Evolutionary conservation across 345 rosid genomes (phyloP).

Genomic region (Linum usitatissimum): DNA sequence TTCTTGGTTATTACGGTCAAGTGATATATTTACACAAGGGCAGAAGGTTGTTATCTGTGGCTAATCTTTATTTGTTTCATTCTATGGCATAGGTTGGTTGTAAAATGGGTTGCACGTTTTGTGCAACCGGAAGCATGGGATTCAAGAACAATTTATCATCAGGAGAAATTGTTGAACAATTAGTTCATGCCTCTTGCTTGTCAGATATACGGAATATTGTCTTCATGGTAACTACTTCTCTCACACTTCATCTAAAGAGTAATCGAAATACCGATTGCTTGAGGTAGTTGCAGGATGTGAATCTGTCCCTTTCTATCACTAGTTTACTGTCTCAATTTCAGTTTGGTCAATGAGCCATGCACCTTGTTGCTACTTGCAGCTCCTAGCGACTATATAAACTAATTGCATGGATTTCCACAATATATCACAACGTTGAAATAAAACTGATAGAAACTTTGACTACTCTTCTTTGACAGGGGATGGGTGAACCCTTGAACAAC

Average conservation of each 20-base stretch:
- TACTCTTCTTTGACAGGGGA: conserved; percentile 52
- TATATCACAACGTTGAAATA: too few relatives aligned
- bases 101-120: conserved; percentile 97
- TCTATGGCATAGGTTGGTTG: conserved; percentile 68
- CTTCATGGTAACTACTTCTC: conserved; percentile 55
- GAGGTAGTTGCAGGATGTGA: too few relatives aligned
- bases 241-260: too few relatives aligned
- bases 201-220: conserved; percentile 76
- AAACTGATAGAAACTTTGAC: neutral
- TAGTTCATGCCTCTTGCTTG: conserved; percentile 74
- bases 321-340: too few relatives aligned
- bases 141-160: conserved; percentile 73
- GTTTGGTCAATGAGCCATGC: too few relatives aligned
- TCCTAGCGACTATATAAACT: too few relatives aligned
- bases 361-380: too few relatives aligned
- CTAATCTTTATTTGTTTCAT: neutral
- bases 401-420: too few relatives aligned
- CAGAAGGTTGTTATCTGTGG: neutral
- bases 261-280: too few relatives aligned
- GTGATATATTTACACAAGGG: too few relatives aligned
- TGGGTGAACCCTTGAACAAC: conserved; percentile 98
- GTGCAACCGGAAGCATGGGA: conserved; percentile 98
- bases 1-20: too few relatives aligned
- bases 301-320: too few relatives aligned
- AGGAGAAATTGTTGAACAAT: conserved; percentile 92